Conservation (phyloP, 2,329 filamentous ascomycete genomes). For the Talaromyces sp. region DNA sequence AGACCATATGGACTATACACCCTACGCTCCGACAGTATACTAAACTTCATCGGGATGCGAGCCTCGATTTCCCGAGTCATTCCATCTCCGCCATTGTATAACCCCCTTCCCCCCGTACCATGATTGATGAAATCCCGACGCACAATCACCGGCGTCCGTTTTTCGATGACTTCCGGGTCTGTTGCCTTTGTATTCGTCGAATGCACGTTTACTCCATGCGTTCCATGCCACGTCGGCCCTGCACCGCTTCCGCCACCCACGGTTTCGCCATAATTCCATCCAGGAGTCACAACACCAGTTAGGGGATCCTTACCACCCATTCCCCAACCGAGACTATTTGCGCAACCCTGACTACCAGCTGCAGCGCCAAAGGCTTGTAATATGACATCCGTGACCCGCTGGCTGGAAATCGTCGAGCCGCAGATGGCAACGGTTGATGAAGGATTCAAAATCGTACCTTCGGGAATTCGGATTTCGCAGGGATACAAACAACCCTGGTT, state of each 20-base stretch:
- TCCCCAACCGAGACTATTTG: constrained; percentile 75
- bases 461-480: constrained; percentile 66
- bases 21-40: constrained; percentile 68
- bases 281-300: constrained; percentile 13
- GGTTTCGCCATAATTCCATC: constrained; percentile 55
- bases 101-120: constrained; percentile 60
- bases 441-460: constrained; percentile 67
- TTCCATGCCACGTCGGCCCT: constrained; percentile 67
- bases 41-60: constrained; percentile 69
- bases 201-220: constrained; percentile 68
- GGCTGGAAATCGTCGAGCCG: constrained; percentile 57
- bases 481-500: constrained; percentile 76
- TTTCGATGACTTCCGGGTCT: constrained; percentile 71
- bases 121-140: constrained; percentile 62
- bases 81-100: constrained; percentile 66
- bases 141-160: constrained; percentile 67
- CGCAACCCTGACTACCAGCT: constrained; percentile 69
- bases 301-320: constrained; percentile 61
- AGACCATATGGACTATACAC: constrained; percentile 74
- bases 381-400: constrained; percentile 73
- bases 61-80: constrained; percentile 75
- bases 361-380: constrained; percentile 70
- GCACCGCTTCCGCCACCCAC: constrained; percentile 72
- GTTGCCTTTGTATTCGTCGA: constrained; percentile 81
- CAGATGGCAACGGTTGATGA: constrained; percentile 70